phyloP scores from a whole-genome alignment of 169 alveolate species.

The Plasmodium inui region DNA sequence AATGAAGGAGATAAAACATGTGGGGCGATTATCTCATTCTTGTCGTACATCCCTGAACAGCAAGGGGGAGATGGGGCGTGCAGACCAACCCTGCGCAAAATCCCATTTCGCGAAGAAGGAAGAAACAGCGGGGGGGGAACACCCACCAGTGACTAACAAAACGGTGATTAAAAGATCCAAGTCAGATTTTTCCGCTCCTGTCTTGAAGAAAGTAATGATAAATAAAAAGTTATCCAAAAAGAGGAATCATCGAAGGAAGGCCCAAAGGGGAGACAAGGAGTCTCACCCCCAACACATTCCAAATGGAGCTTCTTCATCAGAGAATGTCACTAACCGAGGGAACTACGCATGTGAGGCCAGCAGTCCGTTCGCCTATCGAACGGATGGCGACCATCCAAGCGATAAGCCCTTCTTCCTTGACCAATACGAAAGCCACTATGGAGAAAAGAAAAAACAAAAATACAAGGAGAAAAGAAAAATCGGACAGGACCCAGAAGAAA shows the following conservation, averaged over 20 bases:
- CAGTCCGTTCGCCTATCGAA: not conserved
- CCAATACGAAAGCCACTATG: not conserved
- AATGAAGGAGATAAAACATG: not conserved
- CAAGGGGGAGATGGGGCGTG: not conserved
- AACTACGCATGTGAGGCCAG: not conserved
- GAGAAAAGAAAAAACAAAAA: slow-evolving; percentile 62
- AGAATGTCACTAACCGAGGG: not conserved
- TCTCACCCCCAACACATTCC: not conserved
- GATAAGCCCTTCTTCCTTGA: not conserved
- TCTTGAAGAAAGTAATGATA: not conserved
- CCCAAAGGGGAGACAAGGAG: not conserved
- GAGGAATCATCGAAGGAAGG: not conserved
- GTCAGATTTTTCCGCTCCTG: not conserved
- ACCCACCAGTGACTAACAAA: not conserved
- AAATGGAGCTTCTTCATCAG: not conserved
- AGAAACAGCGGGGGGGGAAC: not conserved
- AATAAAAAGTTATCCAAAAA: not conserved
- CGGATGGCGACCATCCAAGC: not conserved
- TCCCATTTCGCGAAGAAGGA: not conserved
- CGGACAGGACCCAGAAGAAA: slow-evolving; percentile 34
- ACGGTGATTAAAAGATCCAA: not conserved
- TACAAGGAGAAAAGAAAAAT: slow-evolving; percentile 49
- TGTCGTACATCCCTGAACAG: not conserved
- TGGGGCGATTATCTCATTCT: not conserved
- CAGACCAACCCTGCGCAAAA: not conserved